Base-by-base conservation (phyloP, 2,329 filamentous ascomycete genomes). In the Nannizziopsis barbatae region DNA sequence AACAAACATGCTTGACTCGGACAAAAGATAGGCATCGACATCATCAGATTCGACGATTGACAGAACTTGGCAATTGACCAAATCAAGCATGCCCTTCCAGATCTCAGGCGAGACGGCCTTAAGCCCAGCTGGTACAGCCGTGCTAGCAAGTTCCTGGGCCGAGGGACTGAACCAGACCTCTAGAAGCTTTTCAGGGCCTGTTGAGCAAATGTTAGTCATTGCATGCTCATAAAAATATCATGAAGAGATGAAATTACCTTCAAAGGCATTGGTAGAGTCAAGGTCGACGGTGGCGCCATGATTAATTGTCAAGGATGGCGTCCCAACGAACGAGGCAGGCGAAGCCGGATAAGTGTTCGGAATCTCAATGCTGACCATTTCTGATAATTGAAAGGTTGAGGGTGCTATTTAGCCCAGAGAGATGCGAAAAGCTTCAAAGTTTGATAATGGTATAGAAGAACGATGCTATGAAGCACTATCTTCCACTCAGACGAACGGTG, bases 1-100 rank as follows among this genome's bases (percentile, higher is more conserved):
- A 59, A 98, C 87, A 65, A 98, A 98, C 89, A 98, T 95, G 84
- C 92, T 96, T 36, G 92, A 96, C 71, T 98, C 92, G 54, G 92
- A 98, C 49, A 98, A 76, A 5, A 98, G 80, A 65, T 98, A 98
- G 56, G 92, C 90, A 63, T 98, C 92, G 59, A 96, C 84, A 63
- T 90, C 83, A 55, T 95, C 88, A 18, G 90, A 95, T 64, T 90
- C 83, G 55, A 98, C 79, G 53, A 95, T 84, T 3, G 92, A 98
- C 49, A 98, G 75, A 48, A 98, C 88, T 72, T 98, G 92, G 81
- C 92, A 98, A 66, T 95, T 94, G 70, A 98, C 92, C 62, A 95
- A 77, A 65, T 98, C 92, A 51, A 98, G 79, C 92, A 98, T 95
- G 51, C 81, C 82, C 67, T 93, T 93, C 92, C 92, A 98, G 44